A percentile compares a stretch with the other conserved stretches of the same genome.
These are phyloP conservation scores for Croton laevigatus DNA, from an alignment of 441 rosid species.

Conservation along the genomic window DNA sequence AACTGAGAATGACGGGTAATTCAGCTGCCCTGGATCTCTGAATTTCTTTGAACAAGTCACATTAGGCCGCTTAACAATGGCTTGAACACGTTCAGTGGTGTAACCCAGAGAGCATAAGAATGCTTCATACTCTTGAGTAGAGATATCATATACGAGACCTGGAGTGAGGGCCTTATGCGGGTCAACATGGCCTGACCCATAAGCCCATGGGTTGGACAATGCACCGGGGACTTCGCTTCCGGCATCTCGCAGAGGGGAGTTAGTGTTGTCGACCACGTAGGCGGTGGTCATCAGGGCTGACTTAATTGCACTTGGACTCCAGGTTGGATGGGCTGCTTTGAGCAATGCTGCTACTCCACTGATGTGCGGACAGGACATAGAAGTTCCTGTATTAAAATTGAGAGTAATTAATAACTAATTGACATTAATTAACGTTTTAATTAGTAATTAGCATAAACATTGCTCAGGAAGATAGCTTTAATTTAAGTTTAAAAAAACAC, in stretches of 20 bases:
- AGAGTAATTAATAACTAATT: neutral
- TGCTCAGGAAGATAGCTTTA: neutral
- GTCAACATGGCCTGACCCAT: conserved; percentile 90
- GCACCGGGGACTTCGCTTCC: conserved; percentile 31
- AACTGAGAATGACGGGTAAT: conserved; percentile 86
- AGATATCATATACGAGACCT: conserved; percentile 68
- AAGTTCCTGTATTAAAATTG: conserved; percentile 52
- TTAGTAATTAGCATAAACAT: too few species aligned
- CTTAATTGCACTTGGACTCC: conserved; percentile 85
- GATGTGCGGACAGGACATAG: conserved; percentile 95
- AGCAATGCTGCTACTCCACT: conserved; percentile 87
- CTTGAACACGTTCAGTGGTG: conserved; percentile 49
- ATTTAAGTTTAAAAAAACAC: too few species aligned
- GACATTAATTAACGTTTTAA: too few species aligned
- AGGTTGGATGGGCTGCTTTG: conserved; percentile 63
- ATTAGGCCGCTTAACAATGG: conserved; percentile 57
- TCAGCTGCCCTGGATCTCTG: conserved; percentile 67
- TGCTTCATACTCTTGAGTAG: conserved; percentile 54
- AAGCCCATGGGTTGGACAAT: conserved; percentile 79
- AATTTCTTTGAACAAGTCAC: conserved; percentile 52
- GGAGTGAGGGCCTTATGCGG: conserved; percentile 81
- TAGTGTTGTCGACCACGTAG: conserved; percentile 49
- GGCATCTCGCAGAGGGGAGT: conserved; percentile 68
- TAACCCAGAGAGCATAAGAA: conserved; percentile 79
- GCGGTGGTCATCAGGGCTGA: conserved; percentile 96